Conservation (phyloP, 352 stramenopile genomes). For the Phytophthora tentaculata region DNA sequence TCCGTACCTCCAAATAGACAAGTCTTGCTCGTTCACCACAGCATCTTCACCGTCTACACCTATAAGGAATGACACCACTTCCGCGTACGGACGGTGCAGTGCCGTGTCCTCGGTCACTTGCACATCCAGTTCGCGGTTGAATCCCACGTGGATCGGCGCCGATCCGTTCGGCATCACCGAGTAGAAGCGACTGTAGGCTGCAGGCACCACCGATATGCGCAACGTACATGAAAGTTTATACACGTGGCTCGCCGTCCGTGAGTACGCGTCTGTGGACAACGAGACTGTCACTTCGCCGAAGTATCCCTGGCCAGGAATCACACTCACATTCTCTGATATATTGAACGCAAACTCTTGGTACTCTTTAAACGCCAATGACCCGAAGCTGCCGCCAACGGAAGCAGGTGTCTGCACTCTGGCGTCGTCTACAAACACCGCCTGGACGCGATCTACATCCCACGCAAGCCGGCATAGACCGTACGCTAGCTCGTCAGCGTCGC, state of each 20-base stretch:
- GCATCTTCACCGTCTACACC: too few relatives aligned
- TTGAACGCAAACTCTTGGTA: conserved; percentile 11
- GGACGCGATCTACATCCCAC: conserved; percentile 3
- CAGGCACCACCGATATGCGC: conserved; percentile 24
- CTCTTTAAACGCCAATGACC: conserved; percentile 13
- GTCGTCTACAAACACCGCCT: conserved; percentile 25
- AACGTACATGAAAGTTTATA: conserved; percentile 13
- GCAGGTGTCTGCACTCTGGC: background rate
- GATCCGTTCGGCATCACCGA: conserved; percentile 16
- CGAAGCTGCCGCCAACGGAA: conserved; percentile 5
- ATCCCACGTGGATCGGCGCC: conserved; percentile 16
- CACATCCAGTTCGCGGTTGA: conserved; percentile 28
- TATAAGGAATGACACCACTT: conserved; percentile 13
- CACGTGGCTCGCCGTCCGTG: background rate
- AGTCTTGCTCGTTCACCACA: conserved; percentile 9
- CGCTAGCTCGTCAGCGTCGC: background rate
- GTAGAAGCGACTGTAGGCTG: conserved; percentile 15
- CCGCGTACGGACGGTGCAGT: background rate
- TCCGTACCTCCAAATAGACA: conserved; percentile 16
- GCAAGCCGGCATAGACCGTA: conserved; percentile 16
- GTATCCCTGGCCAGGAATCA: conserved; percentile 16
- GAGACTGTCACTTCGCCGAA: conserved; percentile 11
- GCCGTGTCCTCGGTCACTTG: conserved; percentile 15
- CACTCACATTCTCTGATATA: conserved; percentile 10
- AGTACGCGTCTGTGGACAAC: conserved; percentile 19